phyloP scores from a whole-genome alignment of 208 protist genomes.

The Tritrichomonas foetus region DNA sequence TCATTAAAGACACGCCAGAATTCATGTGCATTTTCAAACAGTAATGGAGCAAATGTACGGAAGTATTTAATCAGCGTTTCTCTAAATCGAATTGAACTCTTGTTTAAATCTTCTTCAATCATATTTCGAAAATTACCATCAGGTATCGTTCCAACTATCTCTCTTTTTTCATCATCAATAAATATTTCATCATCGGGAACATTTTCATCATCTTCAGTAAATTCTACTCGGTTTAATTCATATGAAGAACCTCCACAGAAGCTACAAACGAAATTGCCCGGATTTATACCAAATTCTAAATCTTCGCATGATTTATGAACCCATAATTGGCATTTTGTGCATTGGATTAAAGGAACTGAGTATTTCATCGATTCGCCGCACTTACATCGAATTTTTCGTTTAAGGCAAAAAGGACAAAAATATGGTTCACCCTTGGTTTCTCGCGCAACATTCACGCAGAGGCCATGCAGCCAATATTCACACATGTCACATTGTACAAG shows the following conservation, averaged over 20 bases:
- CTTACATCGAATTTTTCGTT: background rate
- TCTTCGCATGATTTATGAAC: conserved; percentile 25
- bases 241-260: background rate
- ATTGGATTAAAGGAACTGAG: background rate
- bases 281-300: background rate
- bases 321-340: background rate
- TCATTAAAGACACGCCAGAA: background rate
- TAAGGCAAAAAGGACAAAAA: background rate
- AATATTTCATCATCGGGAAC: background rate
- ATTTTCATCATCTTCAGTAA: background rate
- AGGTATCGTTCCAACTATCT: background rate
- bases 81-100: background rate
- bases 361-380: background rate
- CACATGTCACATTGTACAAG: background rate
- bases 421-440: background rate
- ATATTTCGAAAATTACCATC: background rate
- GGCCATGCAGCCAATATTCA: background rate
- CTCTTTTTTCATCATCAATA: background rate
- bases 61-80: background rate
- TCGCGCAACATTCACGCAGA: background rate
- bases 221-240: background rate
- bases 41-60: background rate
- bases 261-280: background rate
- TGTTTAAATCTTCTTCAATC: background rate
- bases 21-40: background rate